Base-by-base conservation (phyloP, 2,329 filamentous ascomycete species). In the Trichoderma koningii region DNA sequence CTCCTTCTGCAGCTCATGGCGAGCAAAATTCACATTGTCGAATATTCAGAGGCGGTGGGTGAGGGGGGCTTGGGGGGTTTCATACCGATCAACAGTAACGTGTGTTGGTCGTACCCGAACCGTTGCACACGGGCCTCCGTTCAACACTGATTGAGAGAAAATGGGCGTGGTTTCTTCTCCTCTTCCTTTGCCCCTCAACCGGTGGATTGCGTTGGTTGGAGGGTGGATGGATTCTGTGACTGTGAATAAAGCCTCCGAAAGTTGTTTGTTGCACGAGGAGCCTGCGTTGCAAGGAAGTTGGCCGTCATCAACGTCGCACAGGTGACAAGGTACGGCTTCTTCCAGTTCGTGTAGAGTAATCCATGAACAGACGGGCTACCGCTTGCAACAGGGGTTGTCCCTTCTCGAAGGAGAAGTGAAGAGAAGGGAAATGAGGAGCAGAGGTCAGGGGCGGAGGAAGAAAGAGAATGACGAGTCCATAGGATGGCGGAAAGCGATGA, bases 91-190 rank as follows among this genome's bases (percentile, higher is more conserved):
- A 52, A 52, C 38, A 19, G 34, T 14, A 52, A 52, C 17, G 15
- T 17, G 47, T 61, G 57, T 61, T 52, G 52, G 48, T 52, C 52
- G 57, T 14, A 52, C 38, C 47, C n/a, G 51, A 45, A 38, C 28
- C n/a, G 51, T 53, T 14, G 34, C 41, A 63, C 50, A 53, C 59
- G 59, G 59, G 48, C 50, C 59, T 55, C 59, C 50, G 44, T 63
- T 45, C 50, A 60, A 41, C n/a, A 42, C 42, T 38, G 48, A 9
- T 26, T 15, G 28, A 47, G 41, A 38, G 50, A 19, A 14, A 38
- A 38, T 44, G 34, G 34, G 45, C 26, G 59, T 26, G 34, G 38
- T 52, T 52, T 44, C 41, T 51, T 51, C 4, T 21, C n/a, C 30
- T 26, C 26, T n/a, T n/a, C 30, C 6, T 30, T 42, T 42, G 28